phyloP scores from a whole-genome alignment of 2,329 filamentous ascomycete genomes.

The Davidsoniella eucalypti region DNA sequence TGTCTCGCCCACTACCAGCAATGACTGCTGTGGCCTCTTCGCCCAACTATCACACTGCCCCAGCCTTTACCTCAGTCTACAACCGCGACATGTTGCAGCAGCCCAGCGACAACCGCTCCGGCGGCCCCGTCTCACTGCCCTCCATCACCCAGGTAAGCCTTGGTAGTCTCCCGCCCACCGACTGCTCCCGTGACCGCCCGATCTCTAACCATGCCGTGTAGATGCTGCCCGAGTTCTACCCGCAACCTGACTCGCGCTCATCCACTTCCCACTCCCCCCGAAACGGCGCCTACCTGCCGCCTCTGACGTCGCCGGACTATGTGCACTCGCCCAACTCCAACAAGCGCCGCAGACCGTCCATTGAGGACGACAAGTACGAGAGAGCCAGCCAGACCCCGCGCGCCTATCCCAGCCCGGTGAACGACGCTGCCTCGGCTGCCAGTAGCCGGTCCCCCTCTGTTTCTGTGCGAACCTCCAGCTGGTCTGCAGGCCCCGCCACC shows the following conservation, averaged over 20 bases:
- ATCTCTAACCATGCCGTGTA: constrained; percentile 14
- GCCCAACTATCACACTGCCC: too few relatives aligned
- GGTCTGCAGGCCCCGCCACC: constrained; percentile 2
- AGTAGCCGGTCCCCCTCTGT: neutral
- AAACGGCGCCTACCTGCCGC: constrained; percentile 15
- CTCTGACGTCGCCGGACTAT: constrained; percentile 29
- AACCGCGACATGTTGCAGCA: constrained; percentile 27
- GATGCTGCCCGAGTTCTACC: constrained; percentile 20
- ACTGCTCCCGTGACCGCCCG: neutral
- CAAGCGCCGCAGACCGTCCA: constrained; percentile 31
- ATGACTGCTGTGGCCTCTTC: too few relatives aligned
- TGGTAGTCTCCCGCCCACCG: neutral
- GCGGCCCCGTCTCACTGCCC: constrained; percentile 28
- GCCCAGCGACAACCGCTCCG: constrained; percentile 24
- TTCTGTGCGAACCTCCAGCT: constrained; percentile 4
- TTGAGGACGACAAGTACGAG: constrained; percentile 23
- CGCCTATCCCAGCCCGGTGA: constrained; percentile 24
- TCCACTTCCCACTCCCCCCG: constrained; percentile 21
- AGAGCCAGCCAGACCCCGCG: constrained; percentile 30
- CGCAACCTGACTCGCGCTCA: constrained; percentile 19
- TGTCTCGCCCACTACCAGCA: too few relatives aligned
- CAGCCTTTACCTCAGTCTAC: too few relatives aligned
- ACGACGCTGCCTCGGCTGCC: constrained; percentile 5
- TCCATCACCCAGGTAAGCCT: constrained; percentile 34
- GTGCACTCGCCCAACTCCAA: constrained; percentile 28